Conservation (phyloP, 352 stramenopile species). For the Phytophthora citrophthora region DNA sequence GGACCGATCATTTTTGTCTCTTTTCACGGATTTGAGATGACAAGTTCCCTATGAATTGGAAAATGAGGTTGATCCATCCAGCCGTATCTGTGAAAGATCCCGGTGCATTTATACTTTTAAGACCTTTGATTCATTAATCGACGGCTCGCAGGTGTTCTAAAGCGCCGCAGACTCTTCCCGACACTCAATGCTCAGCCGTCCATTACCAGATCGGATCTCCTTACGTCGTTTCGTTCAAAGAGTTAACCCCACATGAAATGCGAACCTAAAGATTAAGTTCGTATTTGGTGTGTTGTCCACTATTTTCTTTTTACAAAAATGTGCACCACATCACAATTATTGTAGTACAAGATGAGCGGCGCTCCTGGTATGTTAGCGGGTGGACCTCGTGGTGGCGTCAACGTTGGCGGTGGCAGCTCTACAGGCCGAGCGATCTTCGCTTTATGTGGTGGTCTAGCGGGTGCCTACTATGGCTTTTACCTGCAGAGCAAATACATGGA, state of each 20-base stretch:
- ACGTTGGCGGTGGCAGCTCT: conserved; percentile 76
- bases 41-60: neutral
- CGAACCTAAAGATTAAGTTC: too few species aligned
- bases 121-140: conserved; percentile 6
- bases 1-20: conserved; percentile 23
- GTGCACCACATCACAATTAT: conserved; percentile 17
- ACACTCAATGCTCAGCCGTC: conserved; percentile 19
- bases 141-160: conserved; percentile 16
- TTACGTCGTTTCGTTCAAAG: conserved; percentile 13
- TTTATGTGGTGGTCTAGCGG: conserved; percentile 66
- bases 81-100: conserved; percentile 7
- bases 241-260: too few species aligned
- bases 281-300: conserved; percentile 2
- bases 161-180: conserved; percentile 10
- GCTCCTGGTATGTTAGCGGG: conserved; percentile 27
- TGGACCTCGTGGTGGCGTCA: conserved; percentile 47
- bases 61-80: neutral
- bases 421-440: conserved; percentile 72
- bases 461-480: conserved; percentile 84
- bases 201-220: conserved; percentile 30
- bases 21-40: conserved; percentile 7
- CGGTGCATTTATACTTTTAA: neutral
- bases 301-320: neutral
- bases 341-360: conserved; percentile 15
- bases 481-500: conserved; percentile 87